Conservation (phyloP, 2,329 filamentous ascomycete species). For the Chalara sp. region DNA sequence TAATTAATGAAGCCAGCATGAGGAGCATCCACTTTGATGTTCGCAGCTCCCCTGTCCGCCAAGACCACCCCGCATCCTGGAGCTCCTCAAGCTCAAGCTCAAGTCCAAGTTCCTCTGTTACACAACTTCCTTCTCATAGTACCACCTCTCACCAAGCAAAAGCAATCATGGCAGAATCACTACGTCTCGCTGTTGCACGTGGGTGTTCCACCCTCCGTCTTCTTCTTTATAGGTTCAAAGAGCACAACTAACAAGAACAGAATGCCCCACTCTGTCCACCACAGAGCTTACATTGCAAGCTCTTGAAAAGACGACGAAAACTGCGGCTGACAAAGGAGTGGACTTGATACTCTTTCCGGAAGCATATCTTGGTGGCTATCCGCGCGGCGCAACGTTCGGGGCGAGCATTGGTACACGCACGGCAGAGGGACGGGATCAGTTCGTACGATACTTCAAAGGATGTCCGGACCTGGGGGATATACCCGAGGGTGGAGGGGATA, state of each 20-base stretch:
- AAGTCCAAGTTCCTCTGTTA: too few relatives aligned
- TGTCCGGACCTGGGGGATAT: slow-evolving; percentile 84
- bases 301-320: slow-evolving; percentile 54
- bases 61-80: too few relatives aligned
- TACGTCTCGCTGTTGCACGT: not conserved
- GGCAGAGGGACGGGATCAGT: slow-evolving; percentile 70
- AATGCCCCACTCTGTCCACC: slow-evolving; percentile 40
- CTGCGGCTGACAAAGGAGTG: slow-evolving; percentile 48
- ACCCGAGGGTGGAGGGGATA: slow-evolving; percentile 59
- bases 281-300: slow-evolving; percentile 53
- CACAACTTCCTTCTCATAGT: too few relatives aligned
- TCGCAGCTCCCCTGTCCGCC: too few relatives aligned
- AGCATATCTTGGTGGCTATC: slow-evolving; percentile 88
- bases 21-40: too few relatives aligned
- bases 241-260: slow-evolving; percentile 39
- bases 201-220: not conserved
- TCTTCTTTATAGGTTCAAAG: slow-evolving; percentile 5
- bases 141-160: too few relatives aligned
- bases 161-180: not conserved
- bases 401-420: slow-evolving; percentile 64
- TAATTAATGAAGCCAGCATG: too few relatives aligned
- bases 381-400: slow-evolving; percentile 73
- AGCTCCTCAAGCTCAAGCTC: too few relatives aligned
- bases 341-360: slow-evolving; percentile 85
- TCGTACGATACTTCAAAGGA: slow-evolving; percentile 67